Evolutionary conservation across 2,329 filamentous ascomycete genomes (phyloP).

Genomic region (Lomentospora prolificans): DNA sequence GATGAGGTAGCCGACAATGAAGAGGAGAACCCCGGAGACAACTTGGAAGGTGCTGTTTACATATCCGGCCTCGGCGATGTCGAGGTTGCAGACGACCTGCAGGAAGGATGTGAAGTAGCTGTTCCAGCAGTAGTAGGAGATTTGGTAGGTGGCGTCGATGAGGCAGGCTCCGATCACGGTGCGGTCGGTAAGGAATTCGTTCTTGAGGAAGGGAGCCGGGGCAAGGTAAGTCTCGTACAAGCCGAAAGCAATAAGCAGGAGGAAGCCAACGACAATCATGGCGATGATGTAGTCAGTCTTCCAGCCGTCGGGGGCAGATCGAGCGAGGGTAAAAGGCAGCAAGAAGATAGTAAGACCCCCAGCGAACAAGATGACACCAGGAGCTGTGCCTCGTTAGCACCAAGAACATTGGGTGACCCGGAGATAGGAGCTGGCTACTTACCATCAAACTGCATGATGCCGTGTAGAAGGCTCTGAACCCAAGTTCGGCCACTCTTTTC

Average conservation of each 20-base stretch:
- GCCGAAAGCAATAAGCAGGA: conserved; percentile 44
- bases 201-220: conserved; percentile 46
- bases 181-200: conserved; percentile 36
- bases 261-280: conserved; percentile 46
- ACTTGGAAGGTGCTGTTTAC: conserved; percentile 38
- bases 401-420: background rate
- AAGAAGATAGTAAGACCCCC: conserved; percentile 49
- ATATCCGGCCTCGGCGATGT: conserved; percentile 37
- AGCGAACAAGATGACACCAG: conserved; percentile 43
- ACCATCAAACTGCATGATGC: conserved; percentile 48
- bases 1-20: conserved; percentile 38
- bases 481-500: conserved; percentile 27
- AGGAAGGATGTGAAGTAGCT: conserved; percentile 42
- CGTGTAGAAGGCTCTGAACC: conserved; percentile 23
- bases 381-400: conserved; percentile 19
- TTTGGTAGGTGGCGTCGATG: conserved; percentile 20
- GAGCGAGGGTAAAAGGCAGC: conserved; percentile 51
- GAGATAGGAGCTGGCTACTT: background rate
- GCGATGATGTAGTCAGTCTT: conserved; percentile 38
- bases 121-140: conserved; percentile 28
- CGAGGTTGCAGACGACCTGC: conserved; percentile 39
- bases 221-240: conserved; percentile 49
- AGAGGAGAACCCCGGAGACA: conserved; percentile 35
- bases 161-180: conserved; percentile 38
- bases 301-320: conserved; percentile 34